These are phyloP conservation scores for Astrocystis sublimbata DNA, from an alignment of 495 filamentous ascomycete species.

Conservation along the genomic window DNA sequence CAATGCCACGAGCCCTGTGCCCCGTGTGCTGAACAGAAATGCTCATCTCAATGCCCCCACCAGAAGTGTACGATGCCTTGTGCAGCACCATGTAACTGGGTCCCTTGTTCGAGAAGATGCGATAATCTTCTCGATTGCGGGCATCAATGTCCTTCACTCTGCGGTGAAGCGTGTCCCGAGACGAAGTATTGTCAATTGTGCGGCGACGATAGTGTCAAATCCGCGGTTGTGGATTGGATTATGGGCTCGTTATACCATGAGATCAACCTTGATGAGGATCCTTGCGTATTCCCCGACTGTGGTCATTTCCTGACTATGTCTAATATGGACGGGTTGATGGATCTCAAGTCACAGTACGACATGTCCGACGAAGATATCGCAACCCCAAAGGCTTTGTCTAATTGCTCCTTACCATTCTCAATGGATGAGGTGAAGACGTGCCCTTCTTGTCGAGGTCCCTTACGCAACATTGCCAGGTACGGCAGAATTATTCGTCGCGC, in stretches of 20 bases:
- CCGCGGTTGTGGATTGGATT: slow-evolving; percentile 56
- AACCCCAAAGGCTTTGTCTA: slow-evolving; percentile 43
- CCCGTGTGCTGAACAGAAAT: slow-evolving; percentile 61
- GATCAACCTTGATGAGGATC: slow-evolving; percentile 57
- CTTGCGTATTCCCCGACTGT: slow-evolving; percentile 64
- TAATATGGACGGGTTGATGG: slow-evolving; percentile 68
- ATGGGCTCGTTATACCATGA: slow-evolving; percentile 52
- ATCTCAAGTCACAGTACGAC: slow-evolving; percentile 59
- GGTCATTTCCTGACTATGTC: slow-evolving; percentile 64
- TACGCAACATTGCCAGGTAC: slow-evolving; percentile 66
- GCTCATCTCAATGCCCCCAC: slow-evolving; percentile 60
- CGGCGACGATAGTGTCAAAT: slow-evolving; percentile 42
- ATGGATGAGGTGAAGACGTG: slow-evolving; percentile 58
- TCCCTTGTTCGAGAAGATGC: slow-evolving; percentile 69
- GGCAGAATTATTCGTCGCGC: slow-evolving; percentile 64
- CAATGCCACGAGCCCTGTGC: slow-evolving; percentile 64
- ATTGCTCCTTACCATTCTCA: slow-evolving; percentile 52
- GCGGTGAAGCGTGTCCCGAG: slow-evolving; percentile 65
- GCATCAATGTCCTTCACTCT: slow-evolving; percentile 64
- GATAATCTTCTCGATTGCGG: slow-evolving; percentile 58
- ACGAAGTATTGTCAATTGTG: slow-evolving; percentile 60
- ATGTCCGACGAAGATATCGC: slow-evolving; percentile 41
- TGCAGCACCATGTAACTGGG: slow-evolving; percentile 66
- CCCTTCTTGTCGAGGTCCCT: slow-evolving; percentile 62
- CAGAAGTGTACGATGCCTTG: slow-evolving; percentile 66